Percentiles rank a stretch among this genome's conserved stretches.
phyloP scores from a whole-genome alignment of 2,329 filamentous ascomycete species.

The Stachybotrys chlorohalonatus region DNA sequence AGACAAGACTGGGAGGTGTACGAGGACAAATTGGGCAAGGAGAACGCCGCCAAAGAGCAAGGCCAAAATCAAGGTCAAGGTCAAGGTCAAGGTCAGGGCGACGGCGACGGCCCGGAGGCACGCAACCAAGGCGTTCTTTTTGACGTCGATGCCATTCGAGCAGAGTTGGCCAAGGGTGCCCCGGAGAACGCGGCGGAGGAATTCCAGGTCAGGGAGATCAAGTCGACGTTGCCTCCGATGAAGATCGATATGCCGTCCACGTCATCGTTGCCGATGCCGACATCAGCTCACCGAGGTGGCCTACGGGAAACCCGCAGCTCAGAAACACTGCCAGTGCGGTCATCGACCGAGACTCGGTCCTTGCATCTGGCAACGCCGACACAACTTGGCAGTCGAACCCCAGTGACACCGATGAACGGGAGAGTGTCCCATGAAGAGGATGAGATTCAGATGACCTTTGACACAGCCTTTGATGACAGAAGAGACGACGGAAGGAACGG shows the following conservation, averaged over 20 bases:
- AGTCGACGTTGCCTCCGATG: slow-evolving; percentile 85
- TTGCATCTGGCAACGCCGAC: slow-evolving; percentile 9
- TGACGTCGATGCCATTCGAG: slow-evolving; percentile 88
- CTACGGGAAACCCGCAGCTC: slow-evolving; percentile 39
- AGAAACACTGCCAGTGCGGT: slow-evolving; percentile 21
- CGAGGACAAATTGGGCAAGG: slow-evolving; percentile 52
- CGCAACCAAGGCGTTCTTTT: slow-evolving; percentile 67
- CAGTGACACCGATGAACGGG: slow-evolving; percentile 14
- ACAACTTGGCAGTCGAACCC: slow-evolving; percentile 8
- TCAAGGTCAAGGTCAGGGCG: slow-evolving; percentile 27
- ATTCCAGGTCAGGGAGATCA: slow-evolving; percentile 65
- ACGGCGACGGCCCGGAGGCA: slow-evolving; percentile 24
- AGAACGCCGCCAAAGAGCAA: slow-evolving; percentile 16
- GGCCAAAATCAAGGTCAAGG: slow-evolving; percentile 28
- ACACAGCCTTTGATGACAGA: slow-evolving; percentile 46
- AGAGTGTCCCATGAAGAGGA: slow-evolving; percentile 26
- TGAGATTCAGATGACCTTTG: slow-evolving; percentile 63
- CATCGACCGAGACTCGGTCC: slow-evolving; percentile 13
- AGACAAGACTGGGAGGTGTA: slow-evolving; percentile 95
- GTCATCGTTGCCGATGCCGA: slow-evolving; percentile 10
- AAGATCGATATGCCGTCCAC: slow-evolving; percentile 55
- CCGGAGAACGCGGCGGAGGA: slow-evolving; percentile 40
- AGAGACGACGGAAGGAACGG: slow-evolving; percentile 9
- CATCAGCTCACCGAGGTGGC: slow-evolving; percentile 7
- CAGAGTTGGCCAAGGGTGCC: slow-evolving; percentile 65